A percentile compares a stretch with the other conserved stretches of the same genome.
Conservation (phyloP, 805 yeast genomes). For the Maudiozyma saulgeensis region DNA sequence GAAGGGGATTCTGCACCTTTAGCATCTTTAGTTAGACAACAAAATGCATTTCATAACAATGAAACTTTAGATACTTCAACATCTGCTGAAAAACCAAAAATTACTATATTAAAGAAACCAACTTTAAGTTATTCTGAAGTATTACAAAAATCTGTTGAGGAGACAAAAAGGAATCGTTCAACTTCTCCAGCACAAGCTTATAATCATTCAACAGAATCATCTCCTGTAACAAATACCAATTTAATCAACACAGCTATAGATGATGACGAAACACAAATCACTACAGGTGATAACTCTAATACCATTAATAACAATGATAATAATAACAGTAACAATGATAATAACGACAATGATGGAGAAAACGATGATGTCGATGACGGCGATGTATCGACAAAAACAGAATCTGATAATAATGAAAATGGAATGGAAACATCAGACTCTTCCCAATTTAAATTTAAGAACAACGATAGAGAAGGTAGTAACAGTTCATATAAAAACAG, state of each 20-base stretch:
- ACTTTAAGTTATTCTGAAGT: constrained; percentile 22
- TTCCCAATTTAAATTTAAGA: background rate
- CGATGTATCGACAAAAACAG: constrained; percentile 65
- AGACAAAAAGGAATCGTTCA: constrained; percentile 10
- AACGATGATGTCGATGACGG: constrained; percentile 53
- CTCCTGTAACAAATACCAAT: background rate
- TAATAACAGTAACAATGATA: no score
- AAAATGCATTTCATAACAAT: no score
- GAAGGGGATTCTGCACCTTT: background rate
- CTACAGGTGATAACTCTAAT: background rate
- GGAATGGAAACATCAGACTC: background rate
- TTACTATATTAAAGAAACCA: constrained; percentile 16
- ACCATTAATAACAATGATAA: background rate
- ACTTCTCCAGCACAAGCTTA: background rate
- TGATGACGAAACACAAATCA: background rate
- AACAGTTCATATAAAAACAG: background rate
- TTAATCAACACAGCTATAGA: background rate
- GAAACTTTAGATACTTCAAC: background rate
- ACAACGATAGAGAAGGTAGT: background rate
- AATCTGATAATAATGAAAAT: constrained; percentile 37
- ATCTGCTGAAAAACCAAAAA: constrained; percentile 7
- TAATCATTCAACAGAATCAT: background rate
- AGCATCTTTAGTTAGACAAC: background rate
- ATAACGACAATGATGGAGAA: background rate
- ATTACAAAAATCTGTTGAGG: constrained; percentile 19